Evolutionary conservation across 2,329 filamentous ascomycete genomes (phyloP).

Genomic region (Graphilbum sp.): DNA sequence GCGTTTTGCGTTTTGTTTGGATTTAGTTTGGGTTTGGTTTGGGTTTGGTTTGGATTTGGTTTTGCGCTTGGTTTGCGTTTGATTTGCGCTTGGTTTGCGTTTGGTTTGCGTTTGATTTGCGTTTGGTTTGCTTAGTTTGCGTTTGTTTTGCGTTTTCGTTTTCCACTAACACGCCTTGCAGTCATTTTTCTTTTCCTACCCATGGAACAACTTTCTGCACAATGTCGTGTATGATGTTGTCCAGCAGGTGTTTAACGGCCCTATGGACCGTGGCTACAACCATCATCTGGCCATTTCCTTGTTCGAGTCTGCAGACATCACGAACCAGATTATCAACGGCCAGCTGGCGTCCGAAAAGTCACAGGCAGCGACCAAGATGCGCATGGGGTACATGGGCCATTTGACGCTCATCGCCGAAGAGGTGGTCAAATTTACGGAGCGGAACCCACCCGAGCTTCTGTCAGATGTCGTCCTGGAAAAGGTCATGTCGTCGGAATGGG

Average conservation of each 20-base stretch:
- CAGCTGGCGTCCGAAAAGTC: slow-evolving; percentile 77
- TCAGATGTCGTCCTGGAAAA: slow-evolving; percentile 73
- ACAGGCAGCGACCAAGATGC: slow-evolving; percentile 68
- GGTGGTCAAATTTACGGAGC: slow-evolving; percentile 94
- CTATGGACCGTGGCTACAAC: slow-evolving; percentile 93
- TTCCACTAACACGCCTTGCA: slow-evolving; percentile 21
- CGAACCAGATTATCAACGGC: slow-evolving; percentile 79
- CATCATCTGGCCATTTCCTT: slow-evolving; percentile 77
- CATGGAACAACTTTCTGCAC: slow-evolving; percentile 98
- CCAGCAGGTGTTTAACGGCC: slow-evolving; percentile 96
- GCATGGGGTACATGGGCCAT: slow-evolving; percentile 97
- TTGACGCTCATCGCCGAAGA: slow-evolving; percentile 94
- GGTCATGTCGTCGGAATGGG: slow-evolving; percentile 81
- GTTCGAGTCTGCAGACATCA: slow-evolving; percentile 81
- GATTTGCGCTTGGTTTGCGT: too few species aligned
- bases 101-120: too few species aligned
- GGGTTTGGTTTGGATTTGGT: too few species aligned
- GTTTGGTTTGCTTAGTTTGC: too few species aligned
- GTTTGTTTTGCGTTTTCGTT: too few species aligned
- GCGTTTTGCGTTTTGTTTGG: too few species aligned
- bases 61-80: too few species aligned
- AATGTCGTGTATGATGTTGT: slow-evolving; percentile 99
- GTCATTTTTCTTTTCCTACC: slow-evolving; percentile 97
- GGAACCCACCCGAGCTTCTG: slow-evolving; percentile 75
- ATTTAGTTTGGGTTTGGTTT: too few species aligned